Evolutionary conservation across 306 rosid genomes (phyloP), one percentile per base, ranked within the genome.

Genomic region (Vigna reflexopilosa): DNA sequence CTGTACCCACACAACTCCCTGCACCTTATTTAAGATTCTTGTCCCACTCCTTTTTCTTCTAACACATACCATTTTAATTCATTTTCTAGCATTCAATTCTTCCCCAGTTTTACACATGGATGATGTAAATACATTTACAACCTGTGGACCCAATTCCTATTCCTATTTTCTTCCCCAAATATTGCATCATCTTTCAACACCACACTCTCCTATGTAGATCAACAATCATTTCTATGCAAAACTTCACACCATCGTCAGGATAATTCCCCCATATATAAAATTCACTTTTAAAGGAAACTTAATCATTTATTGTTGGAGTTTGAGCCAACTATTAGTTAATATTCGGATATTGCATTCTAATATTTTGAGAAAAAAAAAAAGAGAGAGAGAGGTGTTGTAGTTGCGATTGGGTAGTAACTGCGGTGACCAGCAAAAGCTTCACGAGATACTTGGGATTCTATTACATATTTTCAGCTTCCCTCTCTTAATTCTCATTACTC

Each of bases 401-500:
- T 62, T 78, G 52, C 16, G 56, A 83, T 76, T 86, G 85, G 81
- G 32, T 15, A 62, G 78, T 77, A 73, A 75, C 73, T 80, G 90
- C 84, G 87, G 90, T 71, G 75, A 59, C 79, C 75, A 45, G 44
- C 78, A 80, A 82, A 83, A 75, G 80, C 71, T 24, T 86, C 90
- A 86, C 90, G 87, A 66, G 90, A 84, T 81, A 11, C 89, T 83
- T 81, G 83, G 49, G 76, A 68, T 8, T 12, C 7, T 58, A n/a
- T 38, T 51, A 26, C n/a, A 30, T 26, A 28, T 58, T 38, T 38
- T 44, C 70, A 72, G 19, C 58, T 64, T 80, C 45, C 78, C 51
- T 22, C 49, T 11, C 52, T 1, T 26, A 3, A 20, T 42, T 40
- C 24, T 24, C 59, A 44, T 3, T 44, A 44, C 9, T 8, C 4